A percentile compares a stretch with the other conserved stretches of the same genome.
These are phyloP conservation scores for Wolfiporia cocos DNA, from an alignment of 1,284 basidiomycete genomes.

Conservation along the genomic window DNA sequence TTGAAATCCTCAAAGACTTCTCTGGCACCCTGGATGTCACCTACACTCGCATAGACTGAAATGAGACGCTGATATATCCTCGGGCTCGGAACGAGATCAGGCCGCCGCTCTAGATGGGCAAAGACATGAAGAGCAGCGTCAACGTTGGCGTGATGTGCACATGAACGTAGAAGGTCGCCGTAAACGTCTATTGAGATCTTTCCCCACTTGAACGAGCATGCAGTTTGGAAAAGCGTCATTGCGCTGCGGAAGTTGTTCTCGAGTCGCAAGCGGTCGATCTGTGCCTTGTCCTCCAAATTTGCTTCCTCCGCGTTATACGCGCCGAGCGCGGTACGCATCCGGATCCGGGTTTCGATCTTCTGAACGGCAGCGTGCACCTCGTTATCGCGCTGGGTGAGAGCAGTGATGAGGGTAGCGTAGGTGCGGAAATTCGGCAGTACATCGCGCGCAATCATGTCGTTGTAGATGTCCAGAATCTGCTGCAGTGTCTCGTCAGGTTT, in stretches of 20 bases:
- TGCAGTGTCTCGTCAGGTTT: conserved; percentile 49
- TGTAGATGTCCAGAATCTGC: conserved; percentile 67
- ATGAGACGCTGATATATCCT: conserved; percentile 57
- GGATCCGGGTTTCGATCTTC: conserved; percentile 37
- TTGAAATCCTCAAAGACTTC: conserved; percentile 66
- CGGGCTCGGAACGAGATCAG: conserved; percentile 33
- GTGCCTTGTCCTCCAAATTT: conserved; percentile 24
- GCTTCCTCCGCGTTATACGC: conserved; percentile 19
- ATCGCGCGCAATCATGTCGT: conserved; percentile 64
- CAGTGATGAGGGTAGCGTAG: conserved; percentile 64
- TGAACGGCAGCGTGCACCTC: conserved; percentile 54
- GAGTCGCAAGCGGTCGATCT: conserved; percentile 36
- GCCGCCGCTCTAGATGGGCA: conserved; percentile 52
- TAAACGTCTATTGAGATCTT: conserved; percentile 41
- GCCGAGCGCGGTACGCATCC: conserved; percentile 25
- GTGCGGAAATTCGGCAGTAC: conserved; percentile 65
- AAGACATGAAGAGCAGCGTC: conserved; percentile 67
- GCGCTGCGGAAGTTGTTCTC: conserved; percentile 75
- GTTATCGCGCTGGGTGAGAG: conserved; percentile 67
- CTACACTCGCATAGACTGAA: conserved; percentile 46
- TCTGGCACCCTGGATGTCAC: conserved; percentile 54
- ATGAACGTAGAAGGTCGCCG: conserved; percentile 57
- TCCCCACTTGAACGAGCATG: conserved; percentile 31
- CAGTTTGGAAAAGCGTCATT: conserved; percentile 65
- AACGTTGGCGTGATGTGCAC: conserved; percentile 52